Evolutionary conservation across 2,329 filamentous ascomycete species (phyloP).

Genomic region (Cercospora janseana): DNA sequence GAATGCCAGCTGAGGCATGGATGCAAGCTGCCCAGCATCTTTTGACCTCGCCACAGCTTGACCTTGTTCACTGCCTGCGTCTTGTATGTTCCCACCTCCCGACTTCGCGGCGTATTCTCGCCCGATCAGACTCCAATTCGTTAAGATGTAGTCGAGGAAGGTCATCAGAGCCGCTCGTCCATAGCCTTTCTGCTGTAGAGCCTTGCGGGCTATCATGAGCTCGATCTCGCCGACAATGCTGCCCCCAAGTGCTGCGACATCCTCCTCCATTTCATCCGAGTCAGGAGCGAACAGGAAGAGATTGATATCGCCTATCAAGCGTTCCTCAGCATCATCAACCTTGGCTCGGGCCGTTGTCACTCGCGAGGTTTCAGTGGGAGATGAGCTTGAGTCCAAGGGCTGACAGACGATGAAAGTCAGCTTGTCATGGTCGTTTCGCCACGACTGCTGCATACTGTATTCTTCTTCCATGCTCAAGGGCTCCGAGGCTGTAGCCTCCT

Average conservation of each 20-base stretch:
- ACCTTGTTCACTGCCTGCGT: constrained; percentile 1
- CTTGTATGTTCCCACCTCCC: constrained; percentile 24
- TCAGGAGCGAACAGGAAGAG: constrained; percentile 68
- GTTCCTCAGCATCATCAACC: constrained; percentile 53
- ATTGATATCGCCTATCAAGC: constrained; percentile 53
- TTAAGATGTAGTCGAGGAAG: constrained; percentile 67
- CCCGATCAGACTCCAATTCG: constrained; percentile 52
- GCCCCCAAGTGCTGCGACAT: constrained; percentile 40
- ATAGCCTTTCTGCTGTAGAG: constrained; percentile 60
- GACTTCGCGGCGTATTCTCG: constrained; percentile 22
- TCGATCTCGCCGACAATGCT: constrained; percentile 69
- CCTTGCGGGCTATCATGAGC: constrained; percentile 72
- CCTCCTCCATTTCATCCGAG: constrained; percentile 43
- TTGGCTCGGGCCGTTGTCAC: constrained; percentile 38
- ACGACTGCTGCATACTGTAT: constrained; percentile 85
- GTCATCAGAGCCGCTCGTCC: constrained; percentile 64
- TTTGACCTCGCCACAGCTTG: not conserved
- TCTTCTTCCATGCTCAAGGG: constrained; percentile 77
- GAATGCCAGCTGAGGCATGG: constrained; percentile 40
- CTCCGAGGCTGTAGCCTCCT: constrained; percentile 82
- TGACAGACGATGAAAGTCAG: constrained; percentile 85
- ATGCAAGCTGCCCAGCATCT: not conserved
- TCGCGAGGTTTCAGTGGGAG: not conserved
- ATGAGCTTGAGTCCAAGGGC: constrained; percentile 27
- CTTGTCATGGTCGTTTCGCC: constrained; percentile 80